A percentile compares a stretch with the other conserved stretches of the same genome.
Evolutionary conservation across 441 rosid genomes (phyloP).

Genomic region (Iberis amara): DNA sequence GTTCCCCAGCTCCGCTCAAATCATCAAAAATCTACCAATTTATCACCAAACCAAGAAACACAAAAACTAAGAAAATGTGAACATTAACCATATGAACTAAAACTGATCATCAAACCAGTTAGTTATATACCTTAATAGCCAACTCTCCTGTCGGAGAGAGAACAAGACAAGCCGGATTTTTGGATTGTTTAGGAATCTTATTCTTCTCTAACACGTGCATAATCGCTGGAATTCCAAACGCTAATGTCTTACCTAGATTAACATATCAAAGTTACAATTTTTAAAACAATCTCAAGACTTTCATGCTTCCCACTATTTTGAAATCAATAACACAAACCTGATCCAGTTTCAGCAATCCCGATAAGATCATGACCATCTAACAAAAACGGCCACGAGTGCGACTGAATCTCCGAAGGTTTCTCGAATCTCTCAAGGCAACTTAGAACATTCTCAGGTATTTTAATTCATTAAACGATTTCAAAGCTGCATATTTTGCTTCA

Average conservation of each 20-base stretch:
- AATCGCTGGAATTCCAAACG: slow-evolving; percentile 79
- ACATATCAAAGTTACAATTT: slow-evolving; percentile 1
- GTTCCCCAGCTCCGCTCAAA: slow-evolving; percentile 67
- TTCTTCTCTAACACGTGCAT: slow-evolving; percentile 71
- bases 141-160: slow-evolving; percentile 91
- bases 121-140: slow-evolving; percentile 71
- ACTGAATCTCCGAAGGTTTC: slow-evolving; percentile 84
- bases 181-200: slow-evolving; percentile 41
- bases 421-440: slow-evolving; percentile 64
- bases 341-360: slow-evolving; percentile 88
- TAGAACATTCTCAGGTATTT: slow-evolving; percentile 59
- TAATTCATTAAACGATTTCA: slow-evolving; percentile 48
- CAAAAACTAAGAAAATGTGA: not conserved
- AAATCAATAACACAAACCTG: slow-evolving; percentile 42
- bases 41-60: slow-evolving; percentile 14
- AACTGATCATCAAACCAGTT: not conserved
- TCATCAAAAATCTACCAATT: slow-evolving; percentile 76
- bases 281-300: not conserved
- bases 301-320: too few species aligned
- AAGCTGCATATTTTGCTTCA: slow-evolving; percentile 54
- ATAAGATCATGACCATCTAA: slow-evolving; percentile 82
- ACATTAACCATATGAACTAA: too few species aligned
- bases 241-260: slow-evolving; percentile 71
- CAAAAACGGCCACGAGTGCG: slow-evolving; percentile 89
- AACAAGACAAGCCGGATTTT: slow-evolving; percentile 74